phyloP scores from a whole-genome alignment of 305 asterid species.

The Ajuga reptans region DNA sequence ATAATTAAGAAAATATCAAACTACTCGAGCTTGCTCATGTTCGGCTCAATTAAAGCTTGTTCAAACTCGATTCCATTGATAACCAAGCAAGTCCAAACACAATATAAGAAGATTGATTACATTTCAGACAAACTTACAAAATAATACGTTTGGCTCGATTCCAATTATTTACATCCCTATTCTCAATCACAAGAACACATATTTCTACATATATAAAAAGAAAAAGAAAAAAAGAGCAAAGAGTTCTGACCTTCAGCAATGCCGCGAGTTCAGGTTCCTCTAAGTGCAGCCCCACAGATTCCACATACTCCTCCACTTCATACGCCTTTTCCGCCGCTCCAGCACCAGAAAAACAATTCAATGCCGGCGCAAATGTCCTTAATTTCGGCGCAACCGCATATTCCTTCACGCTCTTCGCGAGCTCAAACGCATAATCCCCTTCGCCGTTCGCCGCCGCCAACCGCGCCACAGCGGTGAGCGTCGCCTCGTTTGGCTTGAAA shows the following conservation, averaged over 20 bases:
- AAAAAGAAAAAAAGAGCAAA: background rate
- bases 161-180: too few relatives aligned
- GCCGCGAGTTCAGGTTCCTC: constrained; percentile 79
- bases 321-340: constrained; percentile 67
- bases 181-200: background rate
- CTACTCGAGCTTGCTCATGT: too few relatives aligned
- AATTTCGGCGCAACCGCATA: constrained; percentile 46
- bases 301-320: constrained; percentile 63
- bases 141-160: too few relatives aligned
- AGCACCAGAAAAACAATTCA: constrained; percentile 53
- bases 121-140: too few relatives aligned
- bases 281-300: constrained; percentile 47
- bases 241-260: constrained; percentile 51
- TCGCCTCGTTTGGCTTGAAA: constrained; percentile 68
- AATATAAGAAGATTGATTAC: too few relatives aligned
- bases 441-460: constrained; percentile 76
- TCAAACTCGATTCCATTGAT: too few relatives aligned
- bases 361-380: constrained; percentile 71
- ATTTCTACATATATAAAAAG: too few relatives aligned
- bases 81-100: too few relatives aligned
- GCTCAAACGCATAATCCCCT: constrained; percentile 66
- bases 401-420: constrained; percentile 54
- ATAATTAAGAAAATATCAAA: too few relatives aligned
- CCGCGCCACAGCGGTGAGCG: constrained; percentile 67
- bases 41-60: too few relatives aligned